phyloP scores from a whole-genome alignment of 768 basidiomycete genomes.

The Saitozyma sp. region DNA sequence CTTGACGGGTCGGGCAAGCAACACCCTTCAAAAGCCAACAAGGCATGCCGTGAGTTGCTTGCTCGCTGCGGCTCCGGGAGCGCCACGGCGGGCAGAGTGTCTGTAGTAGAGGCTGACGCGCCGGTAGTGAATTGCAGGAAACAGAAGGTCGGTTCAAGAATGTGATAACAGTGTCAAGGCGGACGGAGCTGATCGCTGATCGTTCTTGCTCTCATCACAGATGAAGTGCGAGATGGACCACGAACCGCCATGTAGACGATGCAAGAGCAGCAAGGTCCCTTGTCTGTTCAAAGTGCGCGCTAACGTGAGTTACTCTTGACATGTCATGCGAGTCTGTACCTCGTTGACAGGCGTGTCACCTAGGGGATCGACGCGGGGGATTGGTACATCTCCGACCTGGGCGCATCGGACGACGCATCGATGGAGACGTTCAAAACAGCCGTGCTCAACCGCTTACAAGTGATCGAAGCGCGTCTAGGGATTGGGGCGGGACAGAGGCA shows the following conservation, averaged over 20 bases:
- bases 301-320: conserved; percentile 1
- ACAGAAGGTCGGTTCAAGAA: background rate
- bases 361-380: conserved; percentile 11
- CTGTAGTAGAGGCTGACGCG: background rate
- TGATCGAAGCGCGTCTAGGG: conserved; percentile 6
- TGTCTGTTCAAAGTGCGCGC: conserved; percentile 9
- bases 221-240: conserved; percentile 8
- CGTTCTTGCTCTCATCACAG: background rate
- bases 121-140: conserved; percentile 7
- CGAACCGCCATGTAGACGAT: conserved; percentile 5
- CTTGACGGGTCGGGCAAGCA: too few species aligned
- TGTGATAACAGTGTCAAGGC: background rate
- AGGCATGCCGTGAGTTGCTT: background rate
- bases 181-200: background rate
- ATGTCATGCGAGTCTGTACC: background rate
- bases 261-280: background rate
- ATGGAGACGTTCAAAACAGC: conserved; percentile 2
- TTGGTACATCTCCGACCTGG: conserved; percentile 5
- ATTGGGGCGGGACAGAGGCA: background rate
- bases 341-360: background rate
- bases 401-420: background rate
- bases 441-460: conserved; percentile 3
- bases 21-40: background rate
- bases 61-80: background rate
- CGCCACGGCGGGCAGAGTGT: too few species aligned